phyloP scores from a whole-genome alignment of 371 early-diverging fungal genomes.

The Mortierella sp. region DNA sequence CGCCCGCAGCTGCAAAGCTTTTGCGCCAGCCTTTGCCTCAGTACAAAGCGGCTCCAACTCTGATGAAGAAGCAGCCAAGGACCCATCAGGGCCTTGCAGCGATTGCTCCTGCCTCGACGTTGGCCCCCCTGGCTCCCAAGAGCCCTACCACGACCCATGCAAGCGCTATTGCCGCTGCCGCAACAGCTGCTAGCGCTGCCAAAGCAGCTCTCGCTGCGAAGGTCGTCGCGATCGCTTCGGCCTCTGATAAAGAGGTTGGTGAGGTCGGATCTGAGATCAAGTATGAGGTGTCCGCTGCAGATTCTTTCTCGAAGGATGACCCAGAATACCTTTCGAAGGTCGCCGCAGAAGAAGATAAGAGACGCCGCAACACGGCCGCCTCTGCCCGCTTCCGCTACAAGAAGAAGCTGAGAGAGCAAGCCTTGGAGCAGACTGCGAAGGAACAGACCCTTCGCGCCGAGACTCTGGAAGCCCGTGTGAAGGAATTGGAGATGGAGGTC shows the following conservation, averaged over 20 bases:
- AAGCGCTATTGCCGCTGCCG: slow-evolving; percentile 38
- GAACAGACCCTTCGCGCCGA: slow-evolving; percentile 84
- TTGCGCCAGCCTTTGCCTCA: slow-evolving; percentile 55
- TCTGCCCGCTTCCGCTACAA: slow-evolving; percentile 95
- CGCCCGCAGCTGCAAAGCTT: slow-evolving; percentile 58
- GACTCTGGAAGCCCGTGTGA: slow-evolving; percentile 78
- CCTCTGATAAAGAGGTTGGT: slow-evolving; percentile 24
- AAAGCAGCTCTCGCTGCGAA: slow-evolving; percentile 13
- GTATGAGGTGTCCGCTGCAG: slow-evolving; percentile 19
- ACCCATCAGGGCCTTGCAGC: slow-evolving; percentile 16
- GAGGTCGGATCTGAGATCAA: slow-evolving; percentile 5
- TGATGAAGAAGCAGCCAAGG: slow-evolving; percentile 36
- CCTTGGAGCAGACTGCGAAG: slow-evolving; percentile 82
- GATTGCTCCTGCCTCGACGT: slow-evolving; percentile 21
- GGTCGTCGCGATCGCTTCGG: neutral
- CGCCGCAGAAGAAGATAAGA: slow-evolving; percentile 80
- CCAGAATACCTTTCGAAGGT: slow-evolving; percentile 42
- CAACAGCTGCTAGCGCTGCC: slow-evolving; percentile 18
- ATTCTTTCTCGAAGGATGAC: slow-evolving; percentile 40
- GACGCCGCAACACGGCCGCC: slow-evolving; percentile 94
- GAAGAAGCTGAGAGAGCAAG: slow-evolving; percentile 92
- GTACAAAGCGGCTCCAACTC: slow-evolving; percentile 45
- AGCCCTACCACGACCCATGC: slow-evolving; percentile 47
- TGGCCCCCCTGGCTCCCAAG: slow-evolving; percentile 35
- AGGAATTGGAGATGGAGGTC: slow-evolving; percentile 90